These are phyloP conservation scores for Neurospora sp. DNA, from an alignment of 495 filamentous ascomycete genomes.

Conservation along the genomic window DNA sequence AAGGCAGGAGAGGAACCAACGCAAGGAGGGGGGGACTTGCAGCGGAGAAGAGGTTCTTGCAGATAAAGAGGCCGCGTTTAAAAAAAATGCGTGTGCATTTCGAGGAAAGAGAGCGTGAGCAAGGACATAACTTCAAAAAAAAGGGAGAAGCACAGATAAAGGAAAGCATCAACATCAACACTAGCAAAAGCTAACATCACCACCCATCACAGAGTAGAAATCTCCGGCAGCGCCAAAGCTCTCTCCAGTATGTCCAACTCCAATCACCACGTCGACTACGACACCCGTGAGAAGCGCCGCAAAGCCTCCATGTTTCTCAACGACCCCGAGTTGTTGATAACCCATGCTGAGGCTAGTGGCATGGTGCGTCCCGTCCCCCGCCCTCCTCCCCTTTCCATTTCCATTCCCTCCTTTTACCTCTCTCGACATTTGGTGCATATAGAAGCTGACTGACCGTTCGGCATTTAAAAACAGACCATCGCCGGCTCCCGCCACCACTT, in stretches of 20 bases:
- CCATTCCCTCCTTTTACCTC: neutral
- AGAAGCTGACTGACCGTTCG: neutral
- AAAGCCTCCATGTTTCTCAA: conserved; percentile 37
- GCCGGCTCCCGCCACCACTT: conserved; percentile 39
- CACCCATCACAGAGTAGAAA: neutral
- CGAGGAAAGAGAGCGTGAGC: neutral
- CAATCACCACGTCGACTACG: conserved; percentile 17
- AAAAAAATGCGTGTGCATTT: neutral
- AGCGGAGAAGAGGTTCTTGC: neutral
- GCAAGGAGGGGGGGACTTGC: neutral
- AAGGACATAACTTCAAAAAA: neutral
- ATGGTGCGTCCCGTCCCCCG: conserved; percentile 24
- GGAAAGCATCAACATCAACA: neutral
- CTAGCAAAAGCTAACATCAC: neutral
- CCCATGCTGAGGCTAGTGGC: conserved; percentile 37
- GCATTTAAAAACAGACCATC: conserved; percentile 26
- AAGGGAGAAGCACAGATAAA: neutral
- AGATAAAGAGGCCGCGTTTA: neutral
- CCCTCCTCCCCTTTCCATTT: neutral
- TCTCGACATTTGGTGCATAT: neutral
- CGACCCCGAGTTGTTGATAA: conserved; percentile 43
- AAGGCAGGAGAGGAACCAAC: neutral
- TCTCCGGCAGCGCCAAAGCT: neutral
- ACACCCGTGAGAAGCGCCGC: conserved; percentile 23
- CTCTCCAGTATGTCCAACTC: neutral